These are phyloP conservation scores for Entoloma clypeatum DNA, from an alignment of 1,284 basidiomycete species.

Conservation along the genomic window DNA sequence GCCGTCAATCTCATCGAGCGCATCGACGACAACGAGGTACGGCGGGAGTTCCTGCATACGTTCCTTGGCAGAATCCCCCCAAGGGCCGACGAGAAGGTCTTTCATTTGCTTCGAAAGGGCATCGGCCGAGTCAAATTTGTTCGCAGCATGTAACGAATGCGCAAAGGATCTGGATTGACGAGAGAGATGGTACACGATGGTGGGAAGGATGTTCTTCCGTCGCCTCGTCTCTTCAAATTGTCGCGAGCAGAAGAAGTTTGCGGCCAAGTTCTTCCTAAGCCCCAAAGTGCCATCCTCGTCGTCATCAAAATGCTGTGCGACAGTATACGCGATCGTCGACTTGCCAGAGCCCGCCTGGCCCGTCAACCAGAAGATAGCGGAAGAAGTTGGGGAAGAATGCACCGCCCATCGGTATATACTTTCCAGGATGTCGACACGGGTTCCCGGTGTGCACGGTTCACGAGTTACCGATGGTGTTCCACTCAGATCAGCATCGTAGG, in stretches of 20 bases:
- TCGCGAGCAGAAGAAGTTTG: conserved; percentile 20
- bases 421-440: conserved; percentile 14
- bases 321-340: conserved; percentile 16
- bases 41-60: conserved; percentile 5
- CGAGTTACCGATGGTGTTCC: background rate
- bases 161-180: conserved; percentile 17
- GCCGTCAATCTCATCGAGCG: conserved; percentile 21
- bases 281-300: conserved; percentile 2
- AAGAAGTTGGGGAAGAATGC: conserved; percentile 8
- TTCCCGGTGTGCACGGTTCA: conserved; percentile 5
- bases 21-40: conserved; percentile 21
- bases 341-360: conserved; percentile 15
- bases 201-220: conserved; percentile 16
- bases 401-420: conserved; percentile 13
- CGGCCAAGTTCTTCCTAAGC: conserved; percentile 11
- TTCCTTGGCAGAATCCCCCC: conserved; percentile 12
- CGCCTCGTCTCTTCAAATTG: conserved; percentile 16
- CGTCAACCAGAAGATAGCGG: conserved; percentile 12
- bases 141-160: conserved; percentile 8
- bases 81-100: conserved; percentile 19
- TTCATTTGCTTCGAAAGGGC: conserved; percentile 16
- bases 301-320: conserved; percentile 15
- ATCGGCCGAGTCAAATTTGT: conserved; percentile 11
- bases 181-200: conserved; percentile 21
- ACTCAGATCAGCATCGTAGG: conserved; percentile 6